phyloP scores from a whole-genome alignment of 1,284 basidiomycete genomes.

The Earliella scabrosa region DNA sequence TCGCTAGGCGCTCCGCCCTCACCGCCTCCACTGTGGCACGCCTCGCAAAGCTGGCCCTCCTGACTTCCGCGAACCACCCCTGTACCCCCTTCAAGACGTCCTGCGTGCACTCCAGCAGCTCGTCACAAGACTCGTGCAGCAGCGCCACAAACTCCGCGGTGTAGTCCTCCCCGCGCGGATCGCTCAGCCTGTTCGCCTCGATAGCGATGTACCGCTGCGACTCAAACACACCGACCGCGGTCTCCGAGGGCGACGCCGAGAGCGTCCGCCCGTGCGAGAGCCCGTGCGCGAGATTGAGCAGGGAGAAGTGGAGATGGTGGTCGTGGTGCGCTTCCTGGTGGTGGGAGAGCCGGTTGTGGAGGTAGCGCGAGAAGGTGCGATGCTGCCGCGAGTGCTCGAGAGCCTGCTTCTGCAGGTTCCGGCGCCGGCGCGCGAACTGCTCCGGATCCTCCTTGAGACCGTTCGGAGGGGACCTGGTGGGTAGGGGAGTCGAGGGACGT shows the following conservation, averaged over 20 bases:
- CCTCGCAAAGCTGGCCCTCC: conserved; percentile 44
- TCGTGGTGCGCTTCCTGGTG: conserved; percentile 30
- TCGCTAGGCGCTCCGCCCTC: conserved; percentile 37
- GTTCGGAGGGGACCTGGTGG: conserved; percentile 8
- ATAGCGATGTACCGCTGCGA: conserved; percentile 79
- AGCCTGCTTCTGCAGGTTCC: conserved; percentile 19
- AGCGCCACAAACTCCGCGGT: conserved; percentile 56
- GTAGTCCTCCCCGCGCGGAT: conserved; percentile 55
- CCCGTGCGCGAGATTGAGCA: conserved; percentile 32
- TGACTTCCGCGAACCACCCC: conserved; percentile 55
- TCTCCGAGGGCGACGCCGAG: conserved; percentile 40
- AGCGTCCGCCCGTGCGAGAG: conserved; percentile 23
- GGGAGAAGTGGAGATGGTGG: conserved; percentile 33
- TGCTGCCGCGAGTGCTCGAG: conserved; percentile 9
- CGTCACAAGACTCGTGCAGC: conserved; percentile 60
- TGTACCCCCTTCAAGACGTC: conserved; percentile 50
- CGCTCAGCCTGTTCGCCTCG: conserved; percentile 61
- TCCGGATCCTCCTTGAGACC: conserved; percentile 9
- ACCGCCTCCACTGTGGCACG: conserved; percentile 39
- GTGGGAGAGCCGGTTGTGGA: conserved; percentile 22
- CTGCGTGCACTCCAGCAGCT: conserved; percentile 55
- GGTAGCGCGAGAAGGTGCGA: conserved; percentile 26
- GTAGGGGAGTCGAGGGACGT: conserved; percentile 10
- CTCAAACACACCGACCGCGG: conserved; percentile 83
- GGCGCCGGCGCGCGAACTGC: conserved; percentile 6